These are phyloP conservation scores for Wickerhamomyces silvicola DNA, from an alignment of 805 yeast species.

Conservation along the genomic window DNA sequence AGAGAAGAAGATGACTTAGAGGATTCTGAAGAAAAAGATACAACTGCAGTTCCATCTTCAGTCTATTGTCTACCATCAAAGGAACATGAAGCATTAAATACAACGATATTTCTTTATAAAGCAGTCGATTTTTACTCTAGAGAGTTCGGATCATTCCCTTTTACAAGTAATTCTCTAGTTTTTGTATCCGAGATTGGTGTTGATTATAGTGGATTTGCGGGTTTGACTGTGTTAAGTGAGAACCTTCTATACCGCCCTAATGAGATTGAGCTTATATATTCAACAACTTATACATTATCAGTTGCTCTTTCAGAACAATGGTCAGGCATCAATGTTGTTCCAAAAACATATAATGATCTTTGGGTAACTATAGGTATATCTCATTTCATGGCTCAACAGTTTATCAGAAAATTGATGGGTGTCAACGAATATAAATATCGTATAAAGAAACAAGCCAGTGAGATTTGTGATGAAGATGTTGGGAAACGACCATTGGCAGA, in stretches of 20 bases:
- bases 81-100: slow-evolving; percentile 51
- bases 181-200: slow-evolving; percentile 57
- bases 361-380: slow-evolving; percentile 91
- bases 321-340: slow-evolving; percentile 89
- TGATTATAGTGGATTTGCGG: slow-evolving; percentile 61
- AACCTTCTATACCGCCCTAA: slow-evolving; percentile 64
- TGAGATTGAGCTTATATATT: slow-evolving; percentile 71
- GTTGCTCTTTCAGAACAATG: slow-evolving; percentile 80
- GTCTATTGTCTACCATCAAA: slow-evolving; percentile 61
- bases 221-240: slow-evolving; percentile 57
- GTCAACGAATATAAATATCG: slow-evolving; percentile 71
- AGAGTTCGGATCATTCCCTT: slow-evolving; percentile 92
- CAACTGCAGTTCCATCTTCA: slow-evolving; percentile 45
- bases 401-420: slow-evolving; percentile 70
- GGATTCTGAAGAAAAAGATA: slow-evolving; percentile 26
- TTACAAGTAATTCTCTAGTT: slow-evolving; percentile 69
- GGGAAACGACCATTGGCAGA: slow-evolving; percentile 77
- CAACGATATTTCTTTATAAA: slow-evolving; percentile 68
- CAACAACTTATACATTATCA: slow-evolving; percentile 60
- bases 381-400: slow-evolving; percentile 72
- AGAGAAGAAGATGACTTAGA: slow-evolving; percentile 29
- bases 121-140: slow-evolving; percentile 80
- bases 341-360: slow-evolving; percentile 66
- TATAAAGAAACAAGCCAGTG: slow-evolving; percentile 57
- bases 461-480: slow-evolving; percentile 66